Percentiles rank a stretch among this genome's conserved stretches.
These are phyloP conservation scores for Rubia peregrina DNA, from an alignment of 305 asterid species.

Conservation along the genomic window DNA sequence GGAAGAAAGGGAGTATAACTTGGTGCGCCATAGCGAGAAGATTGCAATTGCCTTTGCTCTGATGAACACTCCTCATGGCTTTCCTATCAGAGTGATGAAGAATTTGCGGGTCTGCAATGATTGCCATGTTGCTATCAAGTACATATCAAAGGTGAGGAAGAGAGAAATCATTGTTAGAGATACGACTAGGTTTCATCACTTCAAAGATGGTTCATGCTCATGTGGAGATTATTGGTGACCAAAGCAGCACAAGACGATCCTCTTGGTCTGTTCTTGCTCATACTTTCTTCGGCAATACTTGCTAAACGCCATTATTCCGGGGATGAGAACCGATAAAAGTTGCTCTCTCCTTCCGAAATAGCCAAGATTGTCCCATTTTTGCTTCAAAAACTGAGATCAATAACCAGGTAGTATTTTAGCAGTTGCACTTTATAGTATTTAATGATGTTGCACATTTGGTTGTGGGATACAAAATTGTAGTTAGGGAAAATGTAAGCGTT, in stretches of 20 bases:
- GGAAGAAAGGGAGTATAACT: slow-evolving; percentile 67
- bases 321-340: neutral
- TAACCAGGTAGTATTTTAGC: neutral
- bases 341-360: neutral
- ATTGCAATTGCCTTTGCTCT: slow-evolving; percentile 78
- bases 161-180: slow-evolving; percentile 69
- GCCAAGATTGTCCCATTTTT: neutral
- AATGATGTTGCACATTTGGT: neutral
- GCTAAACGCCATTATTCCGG: neutral
- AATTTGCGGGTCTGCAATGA: slow-evolving; percentile 73
- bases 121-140: slow-evolving; percentile 67
- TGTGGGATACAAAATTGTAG: neutral
- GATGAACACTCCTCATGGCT: slow-evolving; percentile 49
- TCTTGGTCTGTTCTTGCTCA: neutral
- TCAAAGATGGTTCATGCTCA: slow-evolving; percentile 62
- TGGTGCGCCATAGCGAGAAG: slow-evolving; percentile 80
- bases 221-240: slow-evolving; percentile 84
- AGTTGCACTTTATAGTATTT: neutral
- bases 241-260: neutral
- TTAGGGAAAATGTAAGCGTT: neutral
- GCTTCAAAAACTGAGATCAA: neutral
- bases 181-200: slow-evolving; percentile 79
- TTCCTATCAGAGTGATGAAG: slow-evolving; percentile 79
- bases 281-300: neutral
- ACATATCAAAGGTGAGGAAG: slow-evolving; percentile 44